Evolutionary conservation across 768 basidiomycete genomes (phyloP).

Genomic region (Agaricus subrufescens): DNA sequence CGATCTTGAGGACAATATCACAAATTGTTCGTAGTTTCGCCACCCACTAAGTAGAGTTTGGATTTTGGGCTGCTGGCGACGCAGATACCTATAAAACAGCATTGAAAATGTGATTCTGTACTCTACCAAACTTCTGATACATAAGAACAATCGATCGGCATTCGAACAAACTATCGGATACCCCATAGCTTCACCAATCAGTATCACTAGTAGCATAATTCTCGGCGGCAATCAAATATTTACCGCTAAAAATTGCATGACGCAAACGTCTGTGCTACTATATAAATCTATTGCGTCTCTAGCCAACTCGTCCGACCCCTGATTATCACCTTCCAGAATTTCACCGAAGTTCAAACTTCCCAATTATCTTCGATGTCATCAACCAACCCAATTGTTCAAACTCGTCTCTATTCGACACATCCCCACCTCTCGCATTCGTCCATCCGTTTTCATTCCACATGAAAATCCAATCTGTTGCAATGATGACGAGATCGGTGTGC

Average conservation of each 20-base stretch:
- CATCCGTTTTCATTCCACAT: conserved; percentile 9
- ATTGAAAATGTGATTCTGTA: too few relatives aligned
- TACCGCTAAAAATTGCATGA: background rate
- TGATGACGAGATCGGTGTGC: background rate
- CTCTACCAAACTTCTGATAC: too few relatives aligned
- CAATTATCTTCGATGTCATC: background rate
- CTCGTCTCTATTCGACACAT: conserved; percentile 7
- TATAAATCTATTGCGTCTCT: background rate
- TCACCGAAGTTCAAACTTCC: background rate
- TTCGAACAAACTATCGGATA: too few relatives aligned
- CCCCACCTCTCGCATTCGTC: conserved; percentile 1
- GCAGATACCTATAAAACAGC: too few relatives aligned
- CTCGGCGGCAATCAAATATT: background rate
- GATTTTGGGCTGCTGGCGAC: too few relatives aligned
- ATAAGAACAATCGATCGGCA: too few relatives aligned
- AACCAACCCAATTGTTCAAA: conserved; percentile 6
- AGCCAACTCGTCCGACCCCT: background rate
- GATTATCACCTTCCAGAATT: conserved; percentile 2
- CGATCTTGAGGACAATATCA: too few relatives aligned
- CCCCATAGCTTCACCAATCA: too few relatives aligned
- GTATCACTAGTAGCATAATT: too few relatives aligned
- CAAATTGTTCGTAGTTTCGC: too few relatives aligned
- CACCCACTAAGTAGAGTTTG: too few relatives aligned
- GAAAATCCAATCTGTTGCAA: conserved; percentile 8
- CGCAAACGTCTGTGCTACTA: background rate